A percentile compares a stretch with the other conserved stretches of the same genome.
These are phyloP conservation scores for Arthrobotrys sinensis DNA, from an alignment of 2,329 filamentous ascomycete genomes.

Conservation along the genomic window DNA sequence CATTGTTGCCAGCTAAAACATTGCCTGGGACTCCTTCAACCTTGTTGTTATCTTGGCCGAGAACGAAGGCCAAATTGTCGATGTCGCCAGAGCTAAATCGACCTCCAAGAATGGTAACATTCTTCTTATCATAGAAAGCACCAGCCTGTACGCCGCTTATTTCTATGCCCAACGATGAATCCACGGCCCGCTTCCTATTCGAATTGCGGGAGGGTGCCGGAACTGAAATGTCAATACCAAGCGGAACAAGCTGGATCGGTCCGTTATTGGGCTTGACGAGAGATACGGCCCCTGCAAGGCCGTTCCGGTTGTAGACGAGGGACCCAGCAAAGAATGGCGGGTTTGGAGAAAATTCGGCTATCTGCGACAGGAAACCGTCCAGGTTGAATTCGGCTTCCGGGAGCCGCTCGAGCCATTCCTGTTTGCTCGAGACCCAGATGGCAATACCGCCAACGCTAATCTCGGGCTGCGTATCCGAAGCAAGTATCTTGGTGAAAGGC, in stretches of 20 bases:
- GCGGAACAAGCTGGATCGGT: slow-evolving; percentile 67
- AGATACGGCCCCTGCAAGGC: slow-evolving; percentile 80
- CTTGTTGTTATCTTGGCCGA: slow-evolving; percentile 78
- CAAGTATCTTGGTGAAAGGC: slow-evolving; percentile 80
- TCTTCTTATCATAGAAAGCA: slow-evolving; percentile 80
- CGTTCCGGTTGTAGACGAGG: slow-evolving; percentile 81
- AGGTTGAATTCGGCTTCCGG: slow-evolving; percentile 76
- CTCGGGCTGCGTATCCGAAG: slow-evolving; percentile 76
- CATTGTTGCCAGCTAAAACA: slow-evolving; percentile 80
- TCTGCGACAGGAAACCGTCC: slow-evolving; percentile 80
- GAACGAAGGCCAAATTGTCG: slow-evolving; percentile 85
- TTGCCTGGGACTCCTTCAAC: slow-evolving; percentile 79
- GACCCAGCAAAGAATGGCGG: slow-evolving; percentile 86
- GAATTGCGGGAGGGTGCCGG: slow-evolving; percentile 62
- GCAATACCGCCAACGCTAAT: slow-evolving; percentile 82
- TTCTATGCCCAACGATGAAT: slow-evolving; percentile 65
- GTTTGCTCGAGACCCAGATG: slow-evolving; percentile 88
- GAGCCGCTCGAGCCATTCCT: slow-evolving; percentile 90
- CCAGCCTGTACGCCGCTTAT: slow-evolving; percentile 82
- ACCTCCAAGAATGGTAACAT: slow-evolving; percentile 89
- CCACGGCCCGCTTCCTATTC: slow-evolving; percentile 69
- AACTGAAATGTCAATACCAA: slow-evolving; percentile 73
- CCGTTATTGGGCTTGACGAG: slow-evolving; percentile 69
- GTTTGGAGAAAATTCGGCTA: slow-evolving; percentile 76
- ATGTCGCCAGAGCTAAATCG: slow-evolving; percentile 84